Base-by-base conservation (phyloP, 768 basidiomycete species). In the Tulasnella sp. region DNA sequence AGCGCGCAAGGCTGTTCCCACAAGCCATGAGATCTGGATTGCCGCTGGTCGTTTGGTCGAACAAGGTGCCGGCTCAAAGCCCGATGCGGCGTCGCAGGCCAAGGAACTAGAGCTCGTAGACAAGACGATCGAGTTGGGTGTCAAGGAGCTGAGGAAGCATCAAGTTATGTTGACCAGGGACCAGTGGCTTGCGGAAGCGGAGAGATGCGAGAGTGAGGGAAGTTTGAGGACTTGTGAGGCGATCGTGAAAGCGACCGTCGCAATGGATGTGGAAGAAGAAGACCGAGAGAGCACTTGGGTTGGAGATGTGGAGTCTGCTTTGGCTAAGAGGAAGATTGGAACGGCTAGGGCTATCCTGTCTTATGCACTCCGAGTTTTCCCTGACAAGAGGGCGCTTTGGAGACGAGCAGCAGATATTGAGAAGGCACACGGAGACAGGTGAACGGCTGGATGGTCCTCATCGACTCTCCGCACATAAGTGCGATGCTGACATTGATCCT, bases 1-100 rank as follows among this genome's bases (percentile, higher is more conserved):
- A 70, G 96, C 96, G 2, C 84, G 93, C 51, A 89, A 89, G 66
- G 83, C 88, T 7, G 83, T 98, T 34, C 94, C 93, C 1, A 99
- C 96, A 0, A 87, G 85, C 11, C 93, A 98, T 71, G 96, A 98
- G 66, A 98, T 99, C 61, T 99, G 94, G 93, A 96, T 99, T 62
- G 96, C 96, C 1, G 94, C 94, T 2, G 92, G 86, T 11, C 80
- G 92, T 34, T 72, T 98, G 11, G 76, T 94, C 29, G 96, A 99
- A 71, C 94, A 98, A 68, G 66, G 72, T 12, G 75, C 75, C 31
- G 67, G 65, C 12, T 65, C 64, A 38, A 44, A 34, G 25, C 60
- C 61, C 1, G 15, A 15, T 38, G 70, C 72, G 0, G 79, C 78
- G 34, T 73, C 80, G 57, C 75, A 77, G 17, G 75, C 78, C 24